These are phyloP conservation scores for Hypoxylon sp. DNA, from an alignment of 2,329 filamentous ascomycete species.

Conservation along the genomic window DNA sequence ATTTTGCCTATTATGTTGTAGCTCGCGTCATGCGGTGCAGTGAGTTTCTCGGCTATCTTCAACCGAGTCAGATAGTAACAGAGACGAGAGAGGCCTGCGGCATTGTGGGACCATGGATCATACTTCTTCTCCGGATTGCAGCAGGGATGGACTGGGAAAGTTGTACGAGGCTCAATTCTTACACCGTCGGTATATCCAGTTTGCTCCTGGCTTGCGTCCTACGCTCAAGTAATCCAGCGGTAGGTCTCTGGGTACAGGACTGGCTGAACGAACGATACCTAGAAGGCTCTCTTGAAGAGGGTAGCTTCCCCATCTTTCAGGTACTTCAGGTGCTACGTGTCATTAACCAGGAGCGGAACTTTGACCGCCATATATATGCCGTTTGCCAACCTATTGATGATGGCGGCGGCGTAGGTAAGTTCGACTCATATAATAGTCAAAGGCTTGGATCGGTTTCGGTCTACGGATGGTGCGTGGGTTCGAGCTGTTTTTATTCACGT, in stretches of 20 bases:
- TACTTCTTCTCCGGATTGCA: conserved; percentile 46
- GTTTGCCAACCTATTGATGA: conserved; percentile 26
- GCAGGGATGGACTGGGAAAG: conserved; percentile 47
- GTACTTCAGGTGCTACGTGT: conserved; percentile 18
- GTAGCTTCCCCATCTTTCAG: conserved; percentile 21
- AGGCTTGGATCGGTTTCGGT: conserved; percentile 10
- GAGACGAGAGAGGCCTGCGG: not conserved
- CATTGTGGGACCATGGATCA: conserved; percentile 36
- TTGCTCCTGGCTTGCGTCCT: conserved; percentile 46
- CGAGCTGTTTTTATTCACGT: conserved; percentile 15
- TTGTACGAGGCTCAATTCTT: conserved; percentile 45
- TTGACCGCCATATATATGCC: conserved; percentile 20
- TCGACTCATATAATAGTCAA: conserved; percentile 27
- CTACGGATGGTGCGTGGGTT: conserved; percentile 15
- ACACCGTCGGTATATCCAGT: conserved; percentile 51
- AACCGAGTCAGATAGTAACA: not conserved
- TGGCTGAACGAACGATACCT: conserved; percentile 16
- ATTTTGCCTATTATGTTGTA: conserved; percentile 40
- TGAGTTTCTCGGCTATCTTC: conserved; percentile 7
- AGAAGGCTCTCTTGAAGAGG: conserved; percentile 20
- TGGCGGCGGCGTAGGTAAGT: conserved; percentile 27
- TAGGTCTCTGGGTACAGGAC: conserved; percentile 14
- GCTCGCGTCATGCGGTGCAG: conserved; percentile 36
- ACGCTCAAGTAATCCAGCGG: conserved; percentile 6
- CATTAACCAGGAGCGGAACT: conserved; percentile 8